Conservation (phyloP, 805 yeast species). For the Suhomyces vadensis region DNA sequence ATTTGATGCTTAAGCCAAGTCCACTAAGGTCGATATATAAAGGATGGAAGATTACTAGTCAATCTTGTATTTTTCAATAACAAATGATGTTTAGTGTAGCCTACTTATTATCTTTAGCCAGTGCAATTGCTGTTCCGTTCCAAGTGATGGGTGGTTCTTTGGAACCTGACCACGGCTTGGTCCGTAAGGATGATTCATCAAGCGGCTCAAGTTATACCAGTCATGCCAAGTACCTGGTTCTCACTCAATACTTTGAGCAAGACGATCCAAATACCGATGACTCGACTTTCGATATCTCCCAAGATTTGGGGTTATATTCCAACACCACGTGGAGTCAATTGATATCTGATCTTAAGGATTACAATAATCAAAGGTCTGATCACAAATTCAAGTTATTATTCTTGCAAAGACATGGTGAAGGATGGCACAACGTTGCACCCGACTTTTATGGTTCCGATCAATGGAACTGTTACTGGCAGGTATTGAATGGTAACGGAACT, state of each 20-base stretch:
- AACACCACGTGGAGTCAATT: conserved; percentile 25
- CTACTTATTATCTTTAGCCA: not conserved
- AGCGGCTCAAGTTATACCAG: too few species aligned
- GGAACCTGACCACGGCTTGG: not conserved
- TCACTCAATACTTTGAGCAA: conserved; percentile 22
- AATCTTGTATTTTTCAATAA: too few species aligned
- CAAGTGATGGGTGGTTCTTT: too few species aligned
- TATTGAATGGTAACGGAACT: conserved; percentile 18
- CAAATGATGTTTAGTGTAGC: conserved; percentile 3
- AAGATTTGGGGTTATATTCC: conserved; percentile 24
- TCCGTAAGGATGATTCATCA: not conserved
- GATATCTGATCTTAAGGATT: conserved; percentile 11
- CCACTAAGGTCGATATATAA: not conserved
- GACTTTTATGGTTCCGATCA: conserved; percentile 13
- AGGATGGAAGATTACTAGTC: not conserved
- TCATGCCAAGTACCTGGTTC: conserved; percentile 9
- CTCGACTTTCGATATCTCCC: conserved; percentile 11
- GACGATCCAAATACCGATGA: conserved; percentile 15
- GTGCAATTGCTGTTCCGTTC: conserved; percentile 1
- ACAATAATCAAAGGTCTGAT: conserved; percentile 7
- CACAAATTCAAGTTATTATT: conserved; percentile 26
- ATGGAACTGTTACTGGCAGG: conserved; percentile 32
- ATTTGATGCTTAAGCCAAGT: not conserved
- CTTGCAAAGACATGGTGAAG: conserved; percentile 37
- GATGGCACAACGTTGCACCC: conserved; percentile 32